Conservation (phyloP, 495 filamentous ascomycete species). For the Bombardia bombarda region DNA sequence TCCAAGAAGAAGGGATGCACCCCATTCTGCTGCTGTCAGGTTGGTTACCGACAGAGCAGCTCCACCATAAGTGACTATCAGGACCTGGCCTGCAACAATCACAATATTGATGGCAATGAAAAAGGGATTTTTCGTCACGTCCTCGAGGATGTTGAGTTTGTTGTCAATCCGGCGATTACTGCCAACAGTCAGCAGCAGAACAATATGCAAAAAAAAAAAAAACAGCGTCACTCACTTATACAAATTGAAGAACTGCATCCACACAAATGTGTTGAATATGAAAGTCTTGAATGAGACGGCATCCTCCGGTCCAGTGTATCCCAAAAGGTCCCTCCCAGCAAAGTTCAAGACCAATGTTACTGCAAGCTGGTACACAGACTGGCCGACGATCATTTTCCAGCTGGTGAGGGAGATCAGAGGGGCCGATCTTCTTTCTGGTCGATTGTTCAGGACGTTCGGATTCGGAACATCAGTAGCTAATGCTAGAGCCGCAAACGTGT, state of each 20-base stretch:
- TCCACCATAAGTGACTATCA: conserved; percentile 64
- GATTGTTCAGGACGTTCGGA: conserved; percentile 58
- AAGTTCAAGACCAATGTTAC: conserved; percentile 75
- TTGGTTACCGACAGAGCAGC: conserved; percentile 54
- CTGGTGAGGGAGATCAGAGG: conserved; percentile 72
- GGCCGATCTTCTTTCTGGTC: conserved; percentile 68
- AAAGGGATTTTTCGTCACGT: conserved; percentile 62
- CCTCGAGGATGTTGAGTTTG: conserved; percentile 78
- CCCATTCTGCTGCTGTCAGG: conserved; percentile 55
- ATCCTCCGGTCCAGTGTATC: conserved; percentile 33
- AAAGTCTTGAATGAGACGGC: conserved; percentile 53
- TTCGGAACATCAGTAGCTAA: conserved; percentile 78
- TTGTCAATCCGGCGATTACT: conserved; percentile 66
- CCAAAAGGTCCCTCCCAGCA: conserved; percentile 55
- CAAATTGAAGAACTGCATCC: conserved; percentile 93
- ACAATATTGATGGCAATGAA: conserved; percentile 72
- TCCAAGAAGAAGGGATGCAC: conserved; percentile 56
- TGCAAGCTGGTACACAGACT: conserved; percentile 74
- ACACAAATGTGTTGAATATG: conserved; percentile 88
- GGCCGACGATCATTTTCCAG: conserved; percentile 94
- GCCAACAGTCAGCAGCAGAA: too few species aligned
- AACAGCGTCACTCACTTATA: conserved; percentile 49
- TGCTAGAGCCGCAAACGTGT: conserved; percentile 92
- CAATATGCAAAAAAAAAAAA: too few species aligned
- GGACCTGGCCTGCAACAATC: conserved; percentile 71